Conservation (phyloP, 2,329 filamentous ascomycete species). For the Arthrobotrys pseudoclavata region DNA sequence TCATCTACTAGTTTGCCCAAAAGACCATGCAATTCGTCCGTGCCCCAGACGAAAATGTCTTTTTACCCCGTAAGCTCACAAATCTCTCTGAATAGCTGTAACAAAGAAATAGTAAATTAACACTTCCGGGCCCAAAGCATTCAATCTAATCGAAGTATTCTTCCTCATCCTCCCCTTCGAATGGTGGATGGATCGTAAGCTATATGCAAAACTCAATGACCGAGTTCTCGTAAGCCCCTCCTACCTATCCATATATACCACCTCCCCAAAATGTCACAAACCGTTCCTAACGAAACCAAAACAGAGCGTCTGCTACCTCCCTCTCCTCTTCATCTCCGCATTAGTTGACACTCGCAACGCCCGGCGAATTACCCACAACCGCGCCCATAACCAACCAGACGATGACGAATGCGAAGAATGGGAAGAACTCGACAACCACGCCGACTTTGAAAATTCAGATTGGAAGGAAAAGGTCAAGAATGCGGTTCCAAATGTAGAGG, state of each 20-base stretch:
- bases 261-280: background rate
- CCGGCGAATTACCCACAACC: slow-evolving; percentile 77
- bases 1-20: slow-evolving; percentile 74
- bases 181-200: slow-evolving; percentile 87
- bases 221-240: slow-evolving; percentile 76
- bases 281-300: background rate
- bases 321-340: slow-evolving; percentile 51
- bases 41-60: slow-evolving; percentile 97
- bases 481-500: slow-evolving; percentile 84
- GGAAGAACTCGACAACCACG: slow-evolving; percentile 81
- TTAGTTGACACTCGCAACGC: slow-evolving; percentile 68
- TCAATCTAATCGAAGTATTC: slow-evolving; percentile 93
- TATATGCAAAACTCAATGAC: slow-evolving; percentile 88
- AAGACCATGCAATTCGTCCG: slow-evolving; percentile 98
- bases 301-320: slow-evolving; percentile 45
- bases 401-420: slow-evolving; percentile 92
- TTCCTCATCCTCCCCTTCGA: slow-evolving; percentile 83
- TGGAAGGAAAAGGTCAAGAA: slow-evolving; percentile 84
- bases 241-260: background rate
- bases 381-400: slow-evolving; percentile 84
- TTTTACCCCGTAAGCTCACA: slow-evolving; percentile 77
- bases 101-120: slow-evolving; percentile 4
- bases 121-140: slow-evolving; percentile 68
- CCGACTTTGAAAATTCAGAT: slow-evolving; percentile 85
- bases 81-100: too few species aligned